Evolutionary conservation across 495 filamentous ascomycete genomes (phyloP).

Genomic region (Aspergillus incahuasiensis): DNA sequence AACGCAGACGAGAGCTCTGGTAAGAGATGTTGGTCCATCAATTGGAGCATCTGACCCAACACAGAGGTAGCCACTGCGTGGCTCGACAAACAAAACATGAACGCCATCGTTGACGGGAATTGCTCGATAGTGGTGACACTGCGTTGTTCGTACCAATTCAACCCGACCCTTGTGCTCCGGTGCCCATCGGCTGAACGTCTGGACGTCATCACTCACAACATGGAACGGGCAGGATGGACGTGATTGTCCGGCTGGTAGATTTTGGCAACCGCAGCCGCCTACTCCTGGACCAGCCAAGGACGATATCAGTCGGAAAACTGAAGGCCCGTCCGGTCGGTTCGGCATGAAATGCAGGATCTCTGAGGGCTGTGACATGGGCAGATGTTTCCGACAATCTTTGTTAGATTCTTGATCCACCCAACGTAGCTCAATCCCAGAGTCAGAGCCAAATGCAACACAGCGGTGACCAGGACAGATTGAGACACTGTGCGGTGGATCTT

Average conservation of each 20-base stretch:
- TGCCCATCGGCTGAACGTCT: conserved; percentile 26
- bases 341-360: conserved; percentile 67
- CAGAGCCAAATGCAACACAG: conserved; percentile 68
- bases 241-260: conserved; percentile 23
- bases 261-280: conserved; percentile 31
- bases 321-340: conserved; percentile 39
- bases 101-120: conserved; percentile 65
- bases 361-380: conserved; percentile 61
- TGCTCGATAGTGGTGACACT: conserved; percentile 63
- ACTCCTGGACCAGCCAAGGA: conserved; percentile 51
- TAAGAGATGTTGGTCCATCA: conserved; percentile 48
- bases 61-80: conserved; percentile 53
- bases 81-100: conserved; percentile 68
- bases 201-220: conserved; percentile 20
- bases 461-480: conserved; percentile 64
- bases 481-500: conserved; percentile 63
- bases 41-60: conserved; percentile 64
- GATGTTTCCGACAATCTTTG: conserved; percentile 55
- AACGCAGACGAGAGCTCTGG: conserved; percentile 37
- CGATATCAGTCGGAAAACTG: conserved; percentile 61
- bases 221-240: conserved; percentile 30
- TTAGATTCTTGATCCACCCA: conserved; percentile 63
- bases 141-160: conserved; percentile 36
- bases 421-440: conserved; percentile 63
- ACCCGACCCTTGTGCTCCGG: conserved; percentile 23